Evolutionary conservation across 2,329 filamentous ascomycete genomes (phyloP), one percentile per base, ranked within the genome.

Genomic region (Blumeria hordei): DNA sequence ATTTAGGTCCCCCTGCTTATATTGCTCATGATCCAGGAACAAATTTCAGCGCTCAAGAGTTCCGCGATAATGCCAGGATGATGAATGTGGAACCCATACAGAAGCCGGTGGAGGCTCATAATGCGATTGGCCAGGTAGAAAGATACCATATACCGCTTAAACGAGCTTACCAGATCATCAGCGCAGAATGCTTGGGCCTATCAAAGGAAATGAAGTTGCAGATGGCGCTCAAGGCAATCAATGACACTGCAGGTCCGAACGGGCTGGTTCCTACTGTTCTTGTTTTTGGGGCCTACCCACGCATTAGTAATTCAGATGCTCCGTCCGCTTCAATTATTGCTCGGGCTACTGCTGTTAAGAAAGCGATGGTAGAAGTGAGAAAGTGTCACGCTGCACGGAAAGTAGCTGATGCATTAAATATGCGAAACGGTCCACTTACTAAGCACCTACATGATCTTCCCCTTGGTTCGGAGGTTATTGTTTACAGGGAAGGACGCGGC

Each of bases 1-100:
- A 57, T 43, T n/a, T 51, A 18, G 43, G 56, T 3, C 56, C 51
- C 0, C 54, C 47, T 2, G 51, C 55, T 35, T 18, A 11, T 36
- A 37, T 53, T 12, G 32, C 16, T 35, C 47, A 35, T 51, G 47
- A 51, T 16, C 28, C 47, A 51, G 47, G 47, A 51, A 51, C 28
- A 35, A 51, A 51, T 35, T 51, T 51, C n/a, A 35, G 16, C 21
- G 21, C 47, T 6, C 21, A 51, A 35, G 28, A 51, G 16, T 14
- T 35, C 16, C 47, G 9, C 10, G 7, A 51, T 51, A 35, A 28
- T 51, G 47, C 47, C 21, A 51, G 21, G 16, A 28, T 51, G 47
- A 51, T 51, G 32, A 51, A 51, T 51, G 16, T 35, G 8, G 8
- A 51, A 10, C 7, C 21, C 10, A 28, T 51, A 51, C 16, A 14